Evolutionary conservation across 139 green algal genomes (phyloP), one percentile per base, ranked within the genome.

Genomic region (Edaphochlamys debaryana): DNA sequence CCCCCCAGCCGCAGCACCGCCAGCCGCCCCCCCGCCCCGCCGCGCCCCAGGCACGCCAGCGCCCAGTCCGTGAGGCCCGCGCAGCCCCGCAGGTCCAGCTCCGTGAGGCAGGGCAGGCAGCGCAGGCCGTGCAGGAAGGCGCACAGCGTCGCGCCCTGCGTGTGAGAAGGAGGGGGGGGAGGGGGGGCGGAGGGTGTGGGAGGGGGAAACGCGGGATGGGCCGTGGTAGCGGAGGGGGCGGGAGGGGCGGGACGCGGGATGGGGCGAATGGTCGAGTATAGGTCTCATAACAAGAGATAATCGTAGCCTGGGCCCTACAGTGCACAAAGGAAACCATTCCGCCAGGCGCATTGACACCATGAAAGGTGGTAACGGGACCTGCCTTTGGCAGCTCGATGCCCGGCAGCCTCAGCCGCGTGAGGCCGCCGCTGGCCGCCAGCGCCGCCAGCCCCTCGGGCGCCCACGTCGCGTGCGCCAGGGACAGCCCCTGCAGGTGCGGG

Each of bases 61-160:
- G 62, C 76, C 76, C 76, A 82, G 64, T 82, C 76, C 2, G 41
- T 48, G 38, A 73, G 42, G 3, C 42, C 62, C 4, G 23, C 20
- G 45, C 76, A 82, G 41, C 42, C 63, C 2, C n/a, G n/a, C 41
- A 82, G 63, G 42, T 82, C 76, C 63, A 82, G 76, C 19, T 73
- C 62, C 4, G 38, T 1, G 30, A 82, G 76, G 34, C 60, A 32
- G 4, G 58, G 41, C 37, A 73, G 42, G 63, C 42, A 48, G 20
- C 62, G 76, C 58, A 82, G 34, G 62, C 63, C 45, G 62, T 64
- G 27, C 41, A 82, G 76, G 42, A 82, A 64, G 42, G 30, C 27
- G n/a, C 76, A 82, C 42, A 82, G 63, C 62, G 76, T 73, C 42
- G 34, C 11, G 23, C 63, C 63, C 76, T 73, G 64, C 29, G 11